Evolutionary conservation across 1,139 yeast species (phyloP).

Genomic region (Torulaspora globosa): DNA sequence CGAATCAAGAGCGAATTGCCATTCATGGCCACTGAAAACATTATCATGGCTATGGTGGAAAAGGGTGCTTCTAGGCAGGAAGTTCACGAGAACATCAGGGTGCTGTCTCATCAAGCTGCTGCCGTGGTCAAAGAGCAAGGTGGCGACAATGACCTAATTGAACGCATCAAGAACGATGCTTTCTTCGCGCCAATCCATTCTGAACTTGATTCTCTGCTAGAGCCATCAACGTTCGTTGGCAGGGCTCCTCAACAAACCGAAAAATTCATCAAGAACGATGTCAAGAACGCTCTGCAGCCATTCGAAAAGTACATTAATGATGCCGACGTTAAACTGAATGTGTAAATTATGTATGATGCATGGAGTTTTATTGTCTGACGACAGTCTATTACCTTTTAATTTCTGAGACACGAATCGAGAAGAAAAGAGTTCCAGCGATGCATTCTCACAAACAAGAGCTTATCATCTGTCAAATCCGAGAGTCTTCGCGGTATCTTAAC

Average conservation of each 20-base stretch:
- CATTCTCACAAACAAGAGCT: conserved; percentile 54
- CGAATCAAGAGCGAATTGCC: conserved; percentile 93
- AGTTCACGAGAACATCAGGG: conserved; percentile 97
- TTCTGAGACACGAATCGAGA: conserved; percentile 24
- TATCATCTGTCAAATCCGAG: conserved; percentile 57
- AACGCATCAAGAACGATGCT: conserved; percentile 71
- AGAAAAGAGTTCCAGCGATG: conserved; percentile 65
- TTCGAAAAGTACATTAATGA: conserved; percentile 55
- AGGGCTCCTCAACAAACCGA: conserved; percentile 98
- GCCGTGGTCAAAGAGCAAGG: conserved; percentile 97
- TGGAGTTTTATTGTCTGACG: not conserved
- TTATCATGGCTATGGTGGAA: conserved; percentile 99
- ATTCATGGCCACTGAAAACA: conserved; percentile 98
- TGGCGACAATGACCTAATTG: conserved; percentile 95
- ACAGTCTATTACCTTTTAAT: not conserved
- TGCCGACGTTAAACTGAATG: conserved; percentile 61
- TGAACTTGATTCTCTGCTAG: conserved; percentile 73
- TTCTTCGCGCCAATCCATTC: conserved; percentile 89
- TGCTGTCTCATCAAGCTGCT: conserved; percentile 93
- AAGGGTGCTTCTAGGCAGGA: conserved; percentile 98
- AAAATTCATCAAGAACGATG: conserved; percentile 82
- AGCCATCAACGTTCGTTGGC: conserved; percentile 94
- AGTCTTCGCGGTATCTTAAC: conserved; percentile 53
- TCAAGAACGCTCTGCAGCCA: conserved; percentile 74
- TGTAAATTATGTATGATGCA: conserved; percentile 34